Evolutionary conservation across 176 grass and related monocot species (phyloP), one percentile per base, ranked within the genome.

Genomic region (Rhynchospora tenuis): DNA sequence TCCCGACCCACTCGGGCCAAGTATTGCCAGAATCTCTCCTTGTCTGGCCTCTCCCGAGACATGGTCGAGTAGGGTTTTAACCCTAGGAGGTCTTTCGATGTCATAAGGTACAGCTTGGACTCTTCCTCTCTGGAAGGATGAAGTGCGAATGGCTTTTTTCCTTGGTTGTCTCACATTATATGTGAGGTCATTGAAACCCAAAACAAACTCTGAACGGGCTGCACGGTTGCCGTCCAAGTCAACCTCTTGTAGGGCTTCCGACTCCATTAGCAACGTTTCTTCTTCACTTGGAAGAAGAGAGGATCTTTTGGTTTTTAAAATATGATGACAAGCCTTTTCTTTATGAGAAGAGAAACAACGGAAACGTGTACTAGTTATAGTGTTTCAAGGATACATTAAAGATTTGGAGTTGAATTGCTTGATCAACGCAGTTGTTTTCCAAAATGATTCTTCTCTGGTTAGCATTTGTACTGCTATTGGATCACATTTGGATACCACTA

Each of bases 1-100:
- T 63, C 91, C 94, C 12, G 89, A 87, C 23, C 94, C 94, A 79
- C 91, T 97, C 11, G 94, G 91, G 0, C 94, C 94, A 75, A 91
- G 89, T 11, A 93, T 83, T 73, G 91, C 91, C 1, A 91, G 88
- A 46, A 96, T 84, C 87, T 87, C 92, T 0, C 93, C 86, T 55
- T 93, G 90, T 59, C 88, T 89, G 12, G 89, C 93, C 72, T 91
- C 88, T 38, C 93, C 89, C 0, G 91, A 92, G 73, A 96, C 87
- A 38, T 82, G 85, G 57, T 89, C 87, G 38, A 96, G 89, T 60
- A 96, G 84, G 85, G 13, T 67, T 66, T 82, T 82, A 47, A 61
- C 52, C 11, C 43, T 50, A 82, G 7, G 44, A 50, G 80, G 24
- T 19, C 8, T 29, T 29, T 76, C 73, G 0, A 31, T 76, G 73